A percentile compares a stretch with the other conserved stretches of the same genome.
Conservation (phyloP, 306 rosid species). For the Acmispon strigosus region DNA sequence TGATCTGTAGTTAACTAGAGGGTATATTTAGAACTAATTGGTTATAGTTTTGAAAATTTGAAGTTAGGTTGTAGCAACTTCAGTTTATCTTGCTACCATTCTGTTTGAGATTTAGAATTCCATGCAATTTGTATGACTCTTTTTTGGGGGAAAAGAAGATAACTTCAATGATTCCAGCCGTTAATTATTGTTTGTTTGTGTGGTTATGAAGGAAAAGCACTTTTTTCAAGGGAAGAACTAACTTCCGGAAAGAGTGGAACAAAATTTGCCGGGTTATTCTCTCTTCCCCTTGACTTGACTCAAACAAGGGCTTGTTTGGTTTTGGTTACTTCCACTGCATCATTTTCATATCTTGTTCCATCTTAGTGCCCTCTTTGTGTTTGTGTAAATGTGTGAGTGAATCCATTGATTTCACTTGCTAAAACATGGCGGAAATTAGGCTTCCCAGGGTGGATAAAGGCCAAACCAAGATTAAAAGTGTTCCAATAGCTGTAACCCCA, state of each 20-base stretch:
- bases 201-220: not conserved
- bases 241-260: constrained; percentile 23
- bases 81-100: constrained; percentile 2
- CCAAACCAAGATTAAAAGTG: constrained; percentile 77
- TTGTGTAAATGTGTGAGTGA: not conserved
- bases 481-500: constrained; percentile 96
- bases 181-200: not conserved
- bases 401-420: not conserved
- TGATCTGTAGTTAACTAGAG: constrained; percentile 26
- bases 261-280: constrained; percentile 3
- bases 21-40: not conserved
- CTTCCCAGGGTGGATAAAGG: constrained; percentile 63
- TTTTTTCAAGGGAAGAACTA: constrained; percentile 16
- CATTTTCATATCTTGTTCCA: constrained; percentile 19
- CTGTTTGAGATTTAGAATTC: constrained; percentile 20
- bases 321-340: constrained; percentile 3
- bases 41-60: constrained; percentile 19
- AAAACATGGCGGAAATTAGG: constrained; percentile 80
- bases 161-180: constrained; percentile 17
- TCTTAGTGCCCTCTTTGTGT: not conserved
- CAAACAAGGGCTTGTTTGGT: not conserved
- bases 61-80: not conserved
- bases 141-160: constrained; percentile 11
- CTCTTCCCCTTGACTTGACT: constrained; percentile 26
- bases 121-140: constrained; percentile 15